Evolutionary conservation across 164 flowering plant genomes (phyloP).

Genomic region (Chimonanthus praecox): DNA sequence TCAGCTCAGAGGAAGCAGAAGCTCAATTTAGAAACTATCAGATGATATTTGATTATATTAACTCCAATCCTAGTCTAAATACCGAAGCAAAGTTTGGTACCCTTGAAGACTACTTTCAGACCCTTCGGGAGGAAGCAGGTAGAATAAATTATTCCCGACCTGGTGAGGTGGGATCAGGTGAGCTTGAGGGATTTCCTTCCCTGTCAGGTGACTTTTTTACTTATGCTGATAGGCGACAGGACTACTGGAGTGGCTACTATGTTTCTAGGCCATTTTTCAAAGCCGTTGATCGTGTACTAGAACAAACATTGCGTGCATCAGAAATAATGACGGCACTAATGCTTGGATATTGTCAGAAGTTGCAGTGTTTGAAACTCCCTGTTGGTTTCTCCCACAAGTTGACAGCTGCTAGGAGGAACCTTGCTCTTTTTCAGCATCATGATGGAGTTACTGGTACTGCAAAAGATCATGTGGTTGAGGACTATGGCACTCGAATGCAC

Average conservation of each 20-base stretch:
- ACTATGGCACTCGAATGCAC: constrained; percentile 93
- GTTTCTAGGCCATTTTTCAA: constrained; percentile 97
- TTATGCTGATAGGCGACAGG: constrained; percentile 89
- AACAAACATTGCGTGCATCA: constrained; percentile 85
- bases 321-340: constrained; percentile 80
- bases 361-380: constrained; percentile 81
- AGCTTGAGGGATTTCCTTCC: constrained; percentile 81
- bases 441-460: constrained; percentile 99
- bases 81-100: constrained; percentile 94
- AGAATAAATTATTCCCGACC: constrained; percentile 73
- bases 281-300: constrained; percentile 94
- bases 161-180: constrained; percentile 79
- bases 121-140: constrained; percentile 90
- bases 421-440: constrained; percentile 99
- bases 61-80: constrained; percentile 70
- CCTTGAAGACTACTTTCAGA: constrained; percentile 81
- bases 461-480: constrained; percentile 88
- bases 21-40: constrained; percentile 94
- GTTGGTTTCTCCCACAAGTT: constrained; percentile 71
- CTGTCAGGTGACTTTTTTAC: constrained; percentile 97
- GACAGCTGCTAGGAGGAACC: constrained; percentile 89
- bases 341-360: constrained; percentile 69
- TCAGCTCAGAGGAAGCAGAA: constrained; percentile 86
- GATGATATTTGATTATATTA: constrained; percentile 81
- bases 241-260: constrained; percentile 99